These are phyloP conservation scores for Metschnikowia anglica DNA, from an alignment of 805 yeast species.

Conservation along the genomic window DNA sequence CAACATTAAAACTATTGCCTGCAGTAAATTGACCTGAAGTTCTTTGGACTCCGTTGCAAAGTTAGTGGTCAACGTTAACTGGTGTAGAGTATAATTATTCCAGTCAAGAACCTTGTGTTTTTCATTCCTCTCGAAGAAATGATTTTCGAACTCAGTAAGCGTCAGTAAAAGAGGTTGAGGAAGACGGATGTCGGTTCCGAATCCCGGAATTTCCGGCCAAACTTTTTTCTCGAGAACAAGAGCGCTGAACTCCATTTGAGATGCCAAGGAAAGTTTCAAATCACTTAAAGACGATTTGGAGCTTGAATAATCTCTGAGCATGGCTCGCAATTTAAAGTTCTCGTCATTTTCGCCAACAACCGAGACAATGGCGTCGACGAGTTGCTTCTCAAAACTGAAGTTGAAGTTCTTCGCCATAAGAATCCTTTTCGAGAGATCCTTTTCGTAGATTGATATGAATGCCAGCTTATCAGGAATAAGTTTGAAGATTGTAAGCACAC, in stretches of 20 bases:
- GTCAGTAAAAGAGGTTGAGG: slow-evolving; percentile 24
- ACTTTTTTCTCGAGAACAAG: slow-evolving; percentile 34
- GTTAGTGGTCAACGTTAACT: slow-evolving; percentile 31
- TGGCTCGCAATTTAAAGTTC: slow-evolving; percentile 26
- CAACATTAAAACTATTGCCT: slow-evolving; percentile 40
- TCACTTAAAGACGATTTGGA: slow-evolving; percentile 23
- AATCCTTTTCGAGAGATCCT: slow-evolving; percentile 39
- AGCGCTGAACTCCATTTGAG: slow-evolving; percentile 28
- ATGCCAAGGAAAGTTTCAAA: neutral
- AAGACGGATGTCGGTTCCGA: slow-evolving; percentile 22
- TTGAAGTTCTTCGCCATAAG: slow-evolving; percentile 26
- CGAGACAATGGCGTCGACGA: slow-evolving; percentile 26
- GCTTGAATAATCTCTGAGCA: slow-evolving; percentile 35
- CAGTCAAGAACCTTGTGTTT: slow-evolving; percentile 38
- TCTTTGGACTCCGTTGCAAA: slow-evolving; percentile 35
- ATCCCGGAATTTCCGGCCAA: slow-evolving; percentile 42
- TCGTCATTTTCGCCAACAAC: slow-evolving; percentile 36
- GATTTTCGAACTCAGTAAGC: slow-evolving; percentile 24
- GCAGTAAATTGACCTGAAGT: slow-evolving; percentile 41
- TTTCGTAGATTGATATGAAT: slow-evolving; percentile 31
- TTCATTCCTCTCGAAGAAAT: slow-evolving; percentile 23
- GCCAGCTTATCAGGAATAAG: slow-evolving; percentile 34
- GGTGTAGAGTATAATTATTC: slow-evolving; percentile 43
- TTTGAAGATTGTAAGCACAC: slow-evolving; percentile 31
- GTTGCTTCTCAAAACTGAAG: slow-evolving; percentile 22